These are phyloP conservation scores for Lyophyllum decastes DNA, from an alignment of 768 basidiomycete species.

Conservation along the genomic window DNA sequence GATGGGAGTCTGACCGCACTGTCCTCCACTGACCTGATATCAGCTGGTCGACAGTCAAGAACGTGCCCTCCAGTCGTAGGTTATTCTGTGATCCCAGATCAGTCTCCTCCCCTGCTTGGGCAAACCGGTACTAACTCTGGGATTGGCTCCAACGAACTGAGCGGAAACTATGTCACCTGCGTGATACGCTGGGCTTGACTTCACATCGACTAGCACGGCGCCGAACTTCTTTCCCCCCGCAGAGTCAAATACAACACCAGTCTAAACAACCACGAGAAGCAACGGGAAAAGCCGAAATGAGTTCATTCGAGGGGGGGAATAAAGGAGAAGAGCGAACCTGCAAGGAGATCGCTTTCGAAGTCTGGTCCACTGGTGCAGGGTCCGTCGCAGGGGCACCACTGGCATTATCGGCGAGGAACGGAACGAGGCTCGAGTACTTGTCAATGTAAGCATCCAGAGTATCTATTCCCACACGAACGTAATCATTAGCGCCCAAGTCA, in stretches of 20 bases:
- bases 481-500: conserved; percentile 1
- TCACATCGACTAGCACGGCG: conserved; percentile 57
- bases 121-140: conserved; percentile 49
- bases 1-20: conserved; percentile 76
- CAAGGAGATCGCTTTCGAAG: conserved; percentile 65
- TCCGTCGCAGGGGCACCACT: conserved; percentile 58
- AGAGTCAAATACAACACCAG: conserved; percentile 61
- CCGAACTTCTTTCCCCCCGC: conserved; percentile 63
- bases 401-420: conserved; percentile 56
- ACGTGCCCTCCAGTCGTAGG: conserved; percentile 70
- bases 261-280: conserved; percentile 34
- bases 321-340: conserved; percentile 38
- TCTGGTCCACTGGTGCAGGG: conserved; percentile 64
- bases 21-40: conserved; percentile 51
- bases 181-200: conserved; percentile 44
- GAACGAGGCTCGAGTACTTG: conserved; percentile 68
- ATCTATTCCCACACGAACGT: conserved; percentile 33
- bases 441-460: conserved; percentile 83
- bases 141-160: conserved; percentile 76
- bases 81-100: conserved; percentile 57
- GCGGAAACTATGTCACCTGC: conserved; percentile 61
- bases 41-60: conserved; percentile 64
- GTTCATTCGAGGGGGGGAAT: not conserved
- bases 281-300: conserved; percentile 4
- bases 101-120: not conserved